Evolutionary conservation across 768 basidiomycete species (phyloP), one percentile per base, ranked within the genome.

Genomic region (Tricholoma matsutake): DNA sequence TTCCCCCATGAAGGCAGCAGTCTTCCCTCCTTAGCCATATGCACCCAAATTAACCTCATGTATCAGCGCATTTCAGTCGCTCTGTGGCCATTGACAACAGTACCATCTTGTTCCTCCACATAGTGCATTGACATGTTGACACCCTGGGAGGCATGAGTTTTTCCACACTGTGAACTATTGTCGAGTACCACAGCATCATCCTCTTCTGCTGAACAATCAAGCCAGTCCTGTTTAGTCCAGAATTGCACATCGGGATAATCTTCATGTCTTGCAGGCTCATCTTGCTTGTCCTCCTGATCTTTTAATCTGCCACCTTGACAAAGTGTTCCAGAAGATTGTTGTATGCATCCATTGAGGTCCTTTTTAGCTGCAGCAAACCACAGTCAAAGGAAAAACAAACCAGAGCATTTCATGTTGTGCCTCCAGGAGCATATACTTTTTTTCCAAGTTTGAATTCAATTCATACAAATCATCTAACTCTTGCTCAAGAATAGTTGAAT

Each of bases 171-270:
- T 8, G 25, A 39, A 28, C 29, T 11, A 18, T 43, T 25, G 34
- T 25, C 25, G 1, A 35, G 29, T 5, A 31, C 22, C 22, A 54
- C 14, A 31, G 39, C 39, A 41, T 41, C 16, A n/a, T 41, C 39
- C 39, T 41, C 39, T 41, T 41, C n/a, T 31, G 8, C 18, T 45
- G 10, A 37, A 41, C 6, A 10, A n/a, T 16, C 25, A 9, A 37
- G 34, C 58, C 58, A 63, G n/a, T 53, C 54, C 28, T 45, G 35
- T 31, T 43, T 57, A 16, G 49, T 54, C 62, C 62, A 65, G 54
- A 57, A 65, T 41, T 49, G 59, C n/a, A 65, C 56, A 25, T 54
- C 13, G 3, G 61, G 63, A 43, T 57, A 63, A 29, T 61, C 43
- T 8, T 39, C 41, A 10, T 43, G 52, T 14, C 29, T 31, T 31